Evolutionary conservation across 345 rosid species (phyloP).

Genomic region (Dovyalis caffra): DNA sequence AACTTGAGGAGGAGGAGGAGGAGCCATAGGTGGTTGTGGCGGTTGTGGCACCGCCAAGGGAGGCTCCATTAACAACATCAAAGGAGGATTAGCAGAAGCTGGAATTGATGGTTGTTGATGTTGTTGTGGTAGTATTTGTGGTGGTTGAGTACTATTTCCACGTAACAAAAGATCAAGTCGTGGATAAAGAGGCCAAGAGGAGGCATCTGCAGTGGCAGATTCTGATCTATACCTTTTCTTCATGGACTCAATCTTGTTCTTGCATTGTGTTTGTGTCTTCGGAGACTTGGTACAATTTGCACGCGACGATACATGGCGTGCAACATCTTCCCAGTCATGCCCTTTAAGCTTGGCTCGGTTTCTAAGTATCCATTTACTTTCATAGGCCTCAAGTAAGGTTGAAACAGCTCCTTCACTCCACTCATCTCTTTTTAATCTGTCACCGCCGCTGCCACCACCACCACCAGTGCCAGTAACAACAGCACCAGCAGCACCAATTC

Average conservation of each 20-base stretch:
- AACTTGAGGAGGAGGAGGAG: slow-evolving; percentile 20
- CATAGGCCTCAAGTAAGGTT: slow-evolving; percentile 86
- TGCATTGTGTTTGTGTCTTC: slow-evolving; percentile 95
- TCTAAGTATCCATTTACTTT: slow-evolving; percentile 79
- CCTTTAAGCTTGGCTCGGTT: slow-evolving; percentile 96
- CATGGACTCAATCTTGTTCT: slow-evolving; percentile 99
- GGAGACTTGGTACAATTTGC: slow-evolving; percentile 59
- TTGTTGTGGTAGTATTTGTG: slow-evolving; percentile 16
- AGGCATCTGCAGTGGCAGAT: slow-evolving; percentile 65
- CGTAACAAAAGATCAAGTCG: slow-evolving; percentile 85
- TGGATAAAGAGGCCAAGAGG: slow-evolving; percentile 86
- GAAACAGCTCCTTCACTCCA: slow-evolving; percentile 99
- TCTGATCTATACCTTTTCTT: slow-evolving; percentile 93
- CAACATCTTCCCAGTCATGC: slow-evolving; percentile 97
- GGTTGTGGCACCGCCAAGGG: slow-evolving; percentile 16
- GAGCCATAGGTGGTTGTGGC: slow-evolving; percentile 15
- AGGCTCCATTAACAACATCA: slow-evolving; percentile 47
- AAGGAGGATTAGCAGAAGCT: slow-evolving; percentile 34
- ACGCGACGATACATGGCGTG: slow-evolving; percentile 69
- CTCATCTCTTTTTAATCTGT: slow-evolving; percentile 83
- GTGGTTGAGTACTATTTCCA: slow-evolving; percentile 33
- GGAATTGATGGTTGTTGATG: slow-evolving; percentile 25
- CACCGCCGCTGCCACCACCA: slow-evolving; percentile 36
- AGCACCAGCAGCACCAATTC: slow-evolving; percentile 9
- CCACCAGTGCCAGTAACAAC: slow-evolving; percentile 4